A percentile compares a stretch with the other conserved stretches of the same genome.
Evolutionary conservation across 257 asterid genomes (phyloP).

Genomic region (Capsicum chinense): DNA sequence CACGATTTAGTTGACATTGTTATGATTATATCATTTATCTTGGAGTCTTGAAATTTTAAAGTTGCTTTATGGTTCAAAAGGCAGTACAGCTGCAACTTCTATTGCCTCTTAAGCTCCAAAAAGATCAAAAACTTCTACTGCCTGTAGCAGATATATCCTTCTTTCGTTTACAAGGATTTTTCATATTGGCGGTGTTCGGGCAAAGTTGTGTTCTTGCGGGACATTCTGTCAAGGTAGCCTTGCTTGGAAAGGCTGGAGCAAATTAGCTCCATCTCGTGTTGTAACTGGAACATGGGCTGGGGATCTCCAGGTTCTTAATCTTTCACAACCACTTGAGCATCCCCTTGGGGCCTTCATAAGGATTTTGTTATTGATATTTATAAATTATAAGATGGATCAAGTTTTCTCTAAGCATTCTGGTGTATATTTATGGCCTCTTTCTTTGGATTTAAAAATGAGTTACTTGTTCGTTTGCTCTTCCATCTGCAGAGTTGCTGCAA

Average conservation of each 20-base stretch:
- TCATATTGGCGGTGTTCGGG: background rate
- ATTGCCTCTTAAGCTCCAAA: background rate
- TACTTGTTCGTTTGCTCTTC: background rate
- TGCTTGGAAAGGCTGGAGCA: background rate
- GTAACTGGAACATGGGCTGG: background rate
- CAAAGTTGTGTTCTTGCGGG: background rate
- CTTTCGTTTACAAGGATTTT: background rate
- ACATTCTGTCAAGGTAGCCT: background rate
- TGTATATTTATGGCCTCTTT: background rate
- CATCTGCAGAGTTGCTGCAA: too few species aligned
- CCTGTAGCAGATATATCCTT: background rate
- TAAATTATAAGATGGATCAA: constrained; percentile 6
- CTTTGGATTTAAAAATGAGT: background rate
- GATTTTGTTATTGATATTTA: background rate
- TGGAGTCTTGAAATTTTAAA: too few species aligned
- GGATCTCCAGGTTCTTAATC: background rate
- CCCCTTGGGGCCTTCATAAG: background rate
- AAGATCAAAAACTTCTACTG: background rate
- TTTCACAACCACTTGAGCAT: background rate
- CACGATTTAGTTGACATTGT: too few species aligned
- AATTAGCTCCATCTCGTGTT: background rate
- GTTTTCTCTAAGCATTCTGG: background rate
- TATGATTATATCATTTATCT: too few species aligned
- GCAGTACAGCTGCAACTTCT: too few species aligned
- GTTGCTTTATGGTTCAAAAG: too few species aligned